Evolutionary conservation across 306 rosid species (phyloP).

Genomic region (Calophaca sinica): DNA sequence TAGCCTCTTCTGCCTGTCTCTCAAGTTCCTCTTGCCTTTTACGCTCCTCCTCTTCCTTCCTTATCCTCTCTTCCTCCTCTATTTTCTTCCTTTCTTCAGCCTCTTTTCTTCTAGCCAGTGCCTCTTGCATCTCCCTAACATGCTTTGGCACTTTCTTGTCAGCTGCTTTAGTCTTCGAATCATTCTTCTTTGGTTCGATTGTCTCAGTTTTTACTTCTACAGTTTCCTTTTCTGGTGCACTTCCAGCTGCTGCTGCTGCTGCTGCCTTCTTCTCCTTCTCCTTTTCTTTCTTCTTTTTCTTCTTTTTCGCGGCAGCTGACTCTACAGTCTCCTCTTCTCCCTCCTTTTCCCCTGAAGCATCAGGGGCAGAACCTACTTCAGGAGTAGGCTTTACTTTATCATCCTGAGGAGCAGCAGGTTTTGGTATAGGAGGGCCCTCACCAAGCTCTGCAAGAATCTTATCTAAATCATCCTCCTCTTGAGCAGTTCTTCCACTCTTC

Average conservation of each 20-base stretch:
- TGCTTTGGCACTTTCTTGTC: slow-evolving; percentile 98
- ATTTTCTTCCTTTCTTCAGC: slow-evolving; percentile 78
- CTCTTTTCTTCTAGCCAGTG: slow-evolving; percentile 85
- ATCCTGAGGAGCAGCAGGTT: slow-evolving; percentile 59
- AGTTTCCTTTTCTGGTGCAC: slow-evolving; percentile 51
- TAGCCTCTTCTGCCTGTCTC: slow-evolving; percentile 87
- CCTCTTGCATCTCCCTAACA: slow-evolving; percentile 99
- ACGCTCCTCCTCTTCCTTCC: slow-evolving; percentile 89
- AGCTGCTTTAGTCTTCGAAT: slow-evolving; percentile 68
- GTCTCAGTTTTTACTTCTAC: slow-evolving; percentile 57
- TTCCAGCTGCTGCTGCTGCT: slow-evolving; percentile 52
- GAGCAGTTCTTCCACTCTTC: slow-evolving; percentile 91
- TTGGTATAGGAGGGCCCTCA: slow-evolving; percentile 56
- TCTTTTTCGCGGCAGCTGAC: slow-evolving; percentile 96
- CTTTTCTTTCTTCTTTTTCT: slow-evolving; percentile 90
- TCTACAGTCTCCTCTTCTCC: slow-evolving; percentile 83
- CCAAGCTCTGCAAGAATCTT: slow-evolving; percentile 96
- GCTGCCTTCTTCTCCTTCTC: slow-evolving; percentile 79
- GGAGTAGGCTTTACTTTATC: slow-evolving; percentile 65
- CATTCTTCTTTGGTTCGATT: slow-evolving; percentile 71
- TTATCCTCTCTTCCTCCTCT: slow-evolving; percentile 92
- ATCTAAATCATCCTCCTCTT: slow-evolving; percentile 98
- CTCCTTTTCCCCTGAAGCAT: slow-evolving; percentile 66
- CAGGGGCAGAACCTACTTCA: slow-evolving; percentile 54
- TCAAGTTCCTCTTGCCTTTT: slow-evolving; percentile 79